Evolutionary conservation across 2,329 filamentous ascomycete genomes (phyloP), one percentile per base, ranked within the genome.

Genomic region (Dothistroma pini): DNA sequence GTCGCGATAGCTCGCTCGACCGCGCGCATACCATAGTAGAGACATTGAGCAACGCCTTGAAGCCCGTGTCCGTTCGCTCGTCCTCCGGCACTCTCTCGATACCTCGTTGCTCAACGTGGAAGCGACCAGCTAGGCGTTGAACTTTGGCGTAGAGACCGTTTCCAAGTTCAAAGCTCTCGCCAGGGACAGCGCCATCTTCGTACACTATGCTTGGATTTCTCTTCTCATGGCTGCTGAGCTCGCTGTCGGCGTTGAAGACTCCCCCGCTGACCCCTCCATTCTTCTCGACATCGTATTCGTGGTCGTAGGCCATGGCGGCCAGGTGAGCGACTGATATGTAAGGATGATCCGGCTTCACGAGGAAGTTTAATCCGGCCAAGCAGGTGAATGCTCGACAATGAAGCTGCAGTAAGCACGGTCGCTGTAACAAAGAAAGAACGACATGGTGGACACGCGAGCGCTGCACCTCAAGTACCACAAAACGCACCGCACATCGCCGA

Each of bases 81-180:
- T 87, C 80, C 57, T 85, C 84, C 0, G 88, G 88, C 35, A 91
- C 89, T 53, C 89, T 82, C 76, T 92, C 89, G 62, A 92, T 90
- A 57, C 89, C 89, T 71, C 89, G 79, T 76, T 89, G 85, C 75
- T 93, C 89, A 58, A 92, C 83, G 48, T 86, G 84, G 64, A 88
- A 80, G 68, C 81, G 85, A 49, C 83, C 86, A 0, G 86, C 88
- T 14, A 89, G 69, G 32, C 85, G 81, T 73, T 89, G 87, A 0
- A 86, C 65, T 69, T 79, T 84, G 19, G 84, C 85, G 69, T 85
- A 86, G 59, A 77, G 68, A 38, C 78, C 78, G 68, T 83, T 74
- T 60, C 85, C 85, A 62, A 83, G 77, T 62, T 81, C 80, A 66
- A 88, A 86, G 63, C 76, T 83, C 68, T 87, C 83, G 25, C 83